These are phyloP conservation scores for Ormosia emarginata DNA, from an alignment of 306 rosid species.

Conservation along the genomic window DNA sequence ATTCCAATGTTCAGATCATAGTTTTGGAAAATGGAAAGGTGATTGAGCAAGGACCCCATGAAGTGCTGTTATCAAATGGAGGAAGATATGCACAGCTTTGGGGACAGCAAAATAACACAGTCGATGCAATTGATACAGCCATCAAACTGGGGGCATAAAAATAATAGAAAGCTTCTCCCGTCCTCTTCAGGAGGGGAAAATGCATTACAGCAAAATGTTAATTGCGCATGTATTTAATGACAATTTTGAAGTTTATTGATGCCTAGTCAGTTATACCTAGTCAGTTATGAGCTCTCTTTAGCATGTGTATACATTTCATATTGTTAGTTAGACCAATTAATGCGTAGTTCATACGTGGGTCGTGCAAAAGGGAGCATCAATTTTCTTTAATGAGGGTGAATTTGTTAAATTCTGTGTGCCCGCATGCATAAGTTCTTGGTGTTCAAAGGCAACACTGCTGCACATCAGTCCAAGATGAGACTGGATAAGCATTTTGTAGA, in stretches of 20 bases:
- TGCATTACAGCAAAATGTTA: neutral
- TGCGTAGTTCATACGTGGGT: neutral
- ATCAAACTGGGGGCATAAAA: conserved; percentile 43
- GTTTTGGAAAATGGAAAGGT: conserved; percentile 95
- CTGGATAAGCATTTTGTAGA: neutral
- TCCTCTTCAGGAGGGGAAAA: neutral
- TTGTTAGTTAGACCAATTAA: conserved; percentile 12
- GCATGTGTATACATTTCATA: neutral
- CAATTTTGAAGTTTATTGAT: conserved; percentile 3
- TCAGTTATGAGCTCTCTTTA: neutral
- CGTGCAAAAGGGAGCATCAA: neutral
- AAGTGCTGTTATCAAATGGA: conserved; percentile 64
- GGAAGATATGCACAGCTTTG: conserved; percentile 99
- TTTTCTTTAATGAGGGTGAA: neutral
- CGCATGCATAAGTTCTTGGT: neutral
- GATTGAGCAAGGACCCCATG: conserved; percentile 92
- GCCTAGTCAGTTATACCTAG: neutral
- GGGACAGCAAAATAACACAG: conserved; percentile 88
- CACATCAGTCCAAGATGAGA: neutral
- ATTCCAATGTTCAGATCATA: conserved; percentile 56
- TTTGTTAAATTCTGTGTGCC: neutral
- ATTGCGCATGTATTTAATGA: neutral
- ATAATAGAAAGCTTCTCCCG: neutral
- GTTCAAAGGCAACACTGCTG: neutral
- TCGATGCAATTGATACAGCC: conserved; percentile 69